Evolutionary conservation across 139 green algal genomes (phyloP).

Genomic region (Chlamydomonas sp.): DNA sequence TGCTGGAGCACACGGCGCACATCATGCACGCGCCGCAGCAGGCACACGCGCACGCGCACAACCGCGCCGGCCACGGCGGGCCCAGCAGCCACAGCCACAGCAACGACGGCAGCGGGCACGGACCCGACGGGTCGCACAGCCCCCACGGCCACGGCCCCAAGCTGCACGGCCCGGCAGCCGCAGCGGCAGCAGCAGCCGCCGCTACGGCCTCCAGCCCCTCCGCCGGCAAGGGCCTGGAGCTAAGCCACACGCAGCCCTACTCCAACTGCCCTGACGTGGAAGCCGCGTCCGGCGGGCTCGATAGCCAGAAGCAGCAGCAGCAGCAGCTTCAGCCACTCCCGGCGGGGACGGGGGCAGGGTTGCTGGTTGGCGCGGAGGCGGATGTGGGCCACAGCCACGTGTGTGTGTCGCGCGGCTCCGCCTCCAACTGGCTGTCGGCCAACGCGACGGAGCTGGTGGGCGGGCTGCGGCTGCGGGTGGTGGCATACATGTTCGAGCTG

Average conservation of each 20-base stretch:
- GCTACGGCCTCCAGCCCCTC: too few species aligned
- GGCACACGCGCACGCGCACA: neutral
- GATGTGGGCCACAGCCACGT: conserved; percentile 8
- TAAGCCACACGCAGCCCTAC: too few species aligned
- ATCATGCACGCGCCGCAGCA: neutral
- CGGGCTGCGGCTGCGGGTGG: conserved; percentile 5
- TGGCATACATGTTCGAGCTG: conserved; percentile 23
- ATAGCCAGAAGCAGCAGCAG: neutral
- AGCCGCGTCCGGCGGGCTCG: too few species aligned
- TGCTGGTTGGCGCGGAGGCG: neutral
- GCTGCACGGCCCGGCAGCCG: too few species aligned
- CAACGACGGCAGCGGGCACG: neutral
- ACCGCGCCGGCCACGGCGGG: too few species aligned
- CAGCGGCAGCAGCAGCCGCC: too few species aligned
- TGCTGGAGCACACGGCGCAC: neutral
- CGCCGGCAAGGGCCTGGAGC: too few species aligned
- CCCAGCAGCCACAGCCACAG: neutral
- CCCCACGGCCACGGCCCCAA: too few species aligned
- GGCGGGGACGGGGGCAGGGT: neutral
- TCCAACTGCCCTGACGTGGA: too few species aligned
- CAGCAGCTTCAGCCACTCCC: neutral
- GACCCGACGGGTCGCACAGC: too few species aligned
- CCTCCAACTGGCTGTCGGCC: conserved; percentile 16
- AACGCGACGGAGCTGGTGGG: conserved; percentile 3
- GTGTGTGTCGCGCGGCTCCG: conserved; percentile 11